Base-by-base conservation (phyloP, 1,284 basidiomycete genomes). In the Cryptococcus floricola region DNA sequence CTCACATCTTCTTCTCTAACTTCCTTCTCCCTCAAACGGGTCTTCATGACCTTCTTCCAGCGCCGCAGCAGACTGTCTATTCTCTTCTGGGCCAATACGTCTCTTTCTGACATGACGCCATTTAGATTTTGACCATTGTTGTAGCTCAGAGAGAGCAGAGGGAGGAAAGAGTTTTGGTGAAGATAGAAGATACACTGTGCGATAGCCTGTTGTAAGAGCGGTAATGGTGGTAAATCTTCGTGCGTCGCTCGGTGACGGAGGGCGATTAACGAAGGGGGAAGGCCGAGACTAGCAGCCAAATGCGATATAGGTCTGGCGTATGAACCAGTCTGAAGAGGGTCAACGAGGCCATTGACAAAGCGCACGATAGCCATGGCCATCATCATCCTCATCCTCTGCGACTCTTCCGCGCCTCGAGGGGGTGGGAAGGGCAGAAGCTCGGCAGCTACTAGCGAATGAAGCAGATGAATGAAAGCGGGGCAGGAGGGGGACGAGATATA, bases 181-280 rank as follows among this genome's bases (percentile, higher is more conserved):
- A 92, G 78, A 39, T 71, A 69, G 12, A 69, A 63, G 52, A 80
- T 66, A 60, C 88, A 88, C 80, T 89, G 85, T 57, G 81, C 79
- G 18, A 87, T 83, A 0, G 87, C 91, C 53, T 90, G 83, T 53
- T 88, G 82, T 10, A 97, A 81, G 7, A 94, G 78, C 48, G 85
- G 83, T 2, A 98, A 79, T 60, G 88, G 89, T 0, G 95, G 96
- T 16, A 98, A 78, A 62, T 96, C 91, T 69, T 98, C 95, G 70
- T 98, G 95, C 2, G 95, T 98, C 9, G 91, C 90, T 28, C 91
- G 88, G 78, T 98, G 95, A 39, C 95, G 83, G 5, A 98, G 80
- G 62, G 97, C 90, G n/a, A 98, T 93, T 18, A 98, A 81, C 84
- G 89, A 92, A 0, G 82, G 78, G 0, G 96, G 96, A 2, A 98